Percentiles rank a stretch among this genome's conserved stretches.
Evolutionary conservation across 2,329 filamentous ascomycete species (phyloP).

Genomic region (Pseudocercospora cruenta): DNA sequence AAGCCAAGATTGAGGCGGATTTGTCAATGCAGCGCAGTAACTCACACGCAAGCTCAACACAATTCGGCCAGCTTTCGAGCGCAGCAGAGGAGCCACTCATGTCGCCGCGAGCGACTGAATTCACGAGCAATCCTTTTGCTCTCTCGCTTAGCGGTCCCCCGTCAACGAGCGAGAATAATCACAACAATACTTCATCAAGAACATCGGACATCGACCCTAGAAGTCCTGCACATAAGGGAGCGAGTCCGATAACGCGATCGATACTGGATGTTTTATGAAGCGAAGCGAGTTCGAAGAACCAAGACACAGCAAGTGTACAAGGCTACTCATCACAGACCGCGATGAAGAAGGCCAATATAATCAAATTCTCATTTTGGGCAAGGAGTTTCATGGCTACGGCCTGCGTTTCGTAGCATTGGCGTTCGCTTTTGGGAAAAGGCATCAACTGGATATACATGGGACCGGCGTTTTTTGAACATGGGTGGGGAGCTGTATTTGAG

Average conservation of each 20-base stretch:
- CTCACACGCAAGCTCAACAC: neutral
- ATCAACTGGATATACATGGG: neutral
- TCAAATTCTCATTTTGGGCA: neutral
- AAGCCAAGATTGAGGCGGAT: conserved; percentile 37
- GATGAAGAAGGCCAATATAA: conserved; percentile 1
- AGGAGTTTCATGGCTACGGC: neutral
- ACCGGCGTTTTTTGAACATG: neutral
- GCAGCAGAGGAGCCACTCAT: conserved; percentile 58
- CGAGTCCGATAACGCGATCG: conserved; percentile 74
- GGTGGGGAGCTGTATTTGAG: neutral
- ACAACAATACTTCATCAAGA: conserved; percentile 55
- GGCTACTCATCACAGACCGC: conserved; percentile 1
- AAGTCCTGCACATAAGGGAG: conserved; percentile 74
- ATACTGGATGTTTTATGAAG: conserved; percentile 75
- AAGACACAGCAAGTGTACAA: conserved; percentile 19
- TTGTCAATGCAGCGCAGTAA: conserved; percentile 24
- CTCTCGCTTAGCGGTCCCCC: conserved; percentile 35
- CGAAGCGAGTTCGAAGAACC: neutral
- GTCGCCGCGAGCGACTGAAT: conserved; percentile 73
- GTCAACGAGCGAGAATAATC: conserved; percentile 45
- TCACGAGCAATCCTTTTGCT: conserved; percentile 70
- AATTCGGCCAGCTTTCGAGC: neutral
- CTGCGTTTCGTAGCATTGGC: neutral
- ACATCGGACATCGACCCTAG: conserved; percentile 65
- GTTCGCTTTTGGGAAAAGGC: neutral